Conservation (phyloP, 2,329 filamentous ascomycete species). For the Acarospora socialis region DNA sequence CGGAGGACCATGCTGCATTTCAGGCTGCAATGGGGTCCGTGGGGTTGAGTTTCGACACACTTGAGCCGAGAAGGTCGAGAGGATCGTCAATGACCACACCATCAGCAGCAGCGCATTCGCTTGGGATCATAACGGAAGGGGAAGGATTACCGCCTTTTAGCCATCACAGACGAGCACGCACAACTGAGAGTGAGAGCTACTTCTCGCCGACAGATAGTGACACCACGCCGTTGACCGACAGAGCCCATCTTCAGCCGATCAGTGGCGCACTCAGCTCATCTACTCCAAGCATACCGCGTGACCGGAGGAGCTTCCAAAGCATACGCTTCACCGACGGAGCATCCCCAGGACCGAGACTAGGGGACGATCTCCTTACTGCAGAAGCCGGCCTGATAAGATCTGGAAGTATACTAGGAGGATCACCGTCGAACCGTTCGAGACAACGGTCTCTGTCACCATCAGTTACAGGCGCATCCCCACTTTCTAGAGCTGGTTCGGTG, state of each 20-base stretch:
- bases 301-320: conserved; percentile 39
- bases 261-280: conserved; percentile 30
- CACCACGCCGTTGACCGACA: conserved; percentile 45
- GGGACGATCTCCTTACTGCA: conserved; percentile 45
- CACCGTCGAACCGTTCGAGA: too few relatives aligned
- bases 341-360: conserved; percentile 28
- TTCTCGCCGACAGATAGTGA: conserved; percentile 41
- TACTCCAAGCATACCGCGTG: conserved; percentile 29
- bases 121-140: conserved; percentile 13
- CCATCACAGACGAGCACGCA: conserved; percentile 19
- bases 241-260: conserved; percentile 41
- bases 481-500: conserved; percentile 59
- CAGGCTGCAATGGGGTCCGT: conserved; percentile 29
- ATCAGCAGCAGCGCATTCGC: conserved; percentile 9
- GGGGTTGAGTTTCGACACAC: conserved; percentile 26
- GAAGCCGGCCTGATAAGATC: conserved; percentile 43
- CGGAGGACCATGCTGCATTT: conserved; percentile 25
- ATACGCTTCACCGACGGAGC: conserved; percentile 35
- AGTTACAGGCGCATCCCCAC: conserved; percentile 43
- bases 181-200: conserved; percentile 37
- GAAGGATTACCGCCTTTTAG: conserved; percentile 15
- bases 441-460: conserved; percentile 49
- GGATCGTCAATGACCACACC: conserved; percentile 12
- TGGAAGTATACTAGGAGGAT: too few relatives aligned
- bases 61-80: conserved; percentile 12